A percentile compares a stretch with the other conserved stretches of the same genome.
phyloP scores from a whole-genome alignment of 140 eudicot species.

The Oenanthe javanica region DNA sequence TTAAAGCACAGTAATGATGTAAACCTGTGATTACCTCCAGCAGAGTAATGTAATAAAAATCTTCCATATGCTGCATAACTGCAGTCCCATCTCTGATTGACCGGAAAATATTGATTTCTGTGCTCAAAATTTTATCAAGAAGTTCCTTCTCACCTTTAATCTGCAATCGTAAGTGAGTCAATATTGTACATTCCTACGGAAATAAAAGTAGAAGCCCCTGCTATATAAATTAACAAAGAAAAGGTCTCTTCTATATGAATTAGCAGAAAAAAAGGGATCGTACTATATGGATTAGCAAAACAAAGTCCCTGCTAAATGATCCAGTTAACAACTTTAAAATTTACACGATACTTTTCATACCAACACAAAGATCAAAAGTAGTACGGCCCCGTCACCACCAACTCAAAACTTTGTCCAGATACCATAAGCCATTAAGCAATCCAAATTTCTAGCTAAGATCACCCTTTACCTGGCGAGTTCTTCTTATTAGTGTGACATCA shows the following conservation, averaged over 20 bases:
- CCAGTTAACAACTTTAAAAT: not conserved
- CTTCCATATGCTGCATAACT: constrained; percentile 99
- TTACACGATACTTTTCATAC: not conserved
- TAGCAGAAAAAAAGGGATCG: not conserved
- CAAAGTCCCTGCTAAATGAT: not conserved
- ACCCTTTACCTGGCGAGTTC: no score
- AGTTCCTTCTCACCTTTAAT: constrained; percentile 95
- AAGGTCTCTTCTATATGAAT: not conserved
- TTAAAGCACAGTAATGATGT: not conserved
- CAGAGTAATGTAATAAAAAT: constrained; percentile 75
- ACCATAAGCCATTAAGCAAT: not conserved
- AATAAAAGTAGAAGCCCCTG: constrained; percentile 1
- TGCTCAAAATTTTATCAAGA: constrained; percentile 79
- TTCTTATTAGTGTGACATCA: not conserved
- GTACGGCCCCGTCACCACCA: not conserved
- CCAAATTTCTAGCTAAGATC: not conserved
- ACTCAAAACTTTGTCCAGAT: not conserved
- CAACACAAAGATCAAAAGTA: not conserved
- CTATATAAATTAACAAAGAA: not conserved
- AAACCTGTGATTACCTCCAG: constrained; percentile 50
- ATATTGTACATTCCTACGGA: not conserved
- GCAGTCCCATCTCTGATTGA: constrained; percentile 92
- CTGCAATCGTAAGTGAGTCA: constrained; percentile 25
- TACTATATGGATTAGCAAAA: not conserved
- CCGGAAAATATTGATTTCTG: constrained; percentile 84